Percentiles rank a stretch among this genome's conserved stretches.
phyloP scores from a whole-genome alignment of 345 rosid species.

The Iberis pinnata region DNA sequence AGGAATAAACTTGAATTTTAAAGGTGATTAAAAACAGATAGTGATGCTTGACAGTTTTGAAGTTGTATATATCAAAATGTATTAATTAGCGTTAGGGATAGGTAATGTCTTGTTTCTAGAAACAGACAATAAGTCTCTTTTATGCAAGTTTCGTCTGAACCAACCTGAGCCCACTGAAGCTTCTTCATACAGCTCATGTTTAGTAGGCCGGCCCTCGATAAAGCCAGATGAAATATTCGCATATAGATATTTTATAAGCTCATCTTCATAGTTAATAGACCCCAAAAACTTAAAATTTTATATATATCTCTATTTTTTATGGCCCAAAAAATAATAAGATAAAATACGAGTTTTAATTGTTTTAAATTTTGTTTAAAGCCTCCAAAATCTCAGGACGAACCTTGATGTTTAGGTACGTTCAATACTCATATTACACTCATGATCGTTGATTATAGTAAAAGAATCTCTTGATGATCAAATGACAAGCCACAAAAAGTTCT shows the following conservation, averaged over 20 bases:
- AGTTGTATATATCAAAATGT: background rate
- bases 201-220: too few relatives aligned
- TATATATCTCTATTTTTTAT: too few relatives aligned
- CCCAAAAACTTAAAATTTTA: too few relatives aligned
- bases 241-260: too few relatives aligned
- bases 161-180: constrained; percentile 9
- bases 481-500: too few relatives aligned
- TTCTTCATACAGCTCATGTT: background rate
- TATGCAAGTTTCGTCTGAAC: constrained; percentile 20
- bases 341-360: too few relatives aligned
- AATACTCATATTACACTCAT: constrained; percentile 1
- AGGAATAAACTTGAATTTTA: constrained; percentile 15
- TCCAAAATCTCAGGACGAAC: too few relatives aligned
- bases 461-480: constrained; percentile 1
- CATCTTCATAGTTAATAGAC: too few relatives aligned
- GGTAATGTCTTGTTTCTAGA: constrained; percentile 23
- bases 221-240: too few relatives aligned
- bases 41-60: constrained; percentile 27
- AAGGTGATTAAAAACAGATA: constrained; percentile 17
- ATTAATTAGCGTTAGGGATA: constrained; percentile 13
- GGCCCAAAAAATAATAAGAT: too few relatives aligned
- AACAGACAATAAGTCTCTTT: constrained; percentile 11
- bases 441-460: background rate
- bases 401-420: constrained; percentile 3
- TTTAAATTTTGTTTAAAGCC: too few relatives aligned